These are phyloP conservation scores for Backusella westeae DNA, from an alignment of 192 early-diverging fungal species.

Conservation along the genomic window DNA sequence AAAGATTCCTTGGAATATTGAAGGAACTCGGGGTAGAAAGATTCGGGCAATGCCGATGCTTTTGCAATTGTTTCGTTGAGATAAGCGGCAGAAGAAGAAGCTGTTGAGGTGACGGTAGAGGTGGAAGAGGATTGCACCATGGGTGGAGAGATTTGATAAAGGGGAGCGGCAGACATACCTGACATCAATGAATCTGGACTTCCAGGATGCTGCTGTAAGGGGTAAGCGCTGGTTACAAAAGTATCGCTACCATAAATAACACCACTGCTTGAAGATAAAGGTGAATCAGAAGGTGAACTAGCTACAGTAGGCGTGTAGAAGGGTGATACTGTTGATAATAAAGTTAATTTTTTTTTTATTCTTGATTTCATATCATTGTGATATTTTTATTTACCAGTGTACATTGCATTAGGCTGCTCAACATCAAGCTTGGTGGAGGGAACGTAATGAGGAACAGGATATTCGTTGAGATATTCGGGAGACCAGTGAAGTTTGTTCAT, in stretches of 20 bases:
- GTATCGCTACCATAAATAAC: neutral
- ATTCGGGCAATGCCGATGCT: slow-evolving; percentile 36
- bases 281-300: neutral
- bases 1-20: slow-evolving; percentile 40
- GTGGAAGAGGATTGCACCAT: slow-evolving; percentile 20
- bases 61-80: slow-evolving; percentile 38
- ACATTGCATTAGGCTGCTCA: slow-evolving; percentile 14
- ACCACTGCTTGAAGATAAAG: neutral
- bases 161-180: slow-evolving; percentile 10
- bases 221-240: neutral
- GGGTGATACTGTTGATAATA: neutral
- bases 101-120: slow-evolving; percentile 22
- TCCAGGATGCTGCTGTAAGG: slow-evolving; percentile 14
- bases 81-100: slow-evolving; percentile 20
- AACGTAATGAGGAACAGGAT: slow-evolving; percentile 8
- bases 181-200: slow-evolving; percentile 27
- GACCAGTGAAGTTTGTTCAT: slow-evolving; percentile 26
- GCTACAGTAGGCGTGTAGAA: slow-evolving; percentile 15
- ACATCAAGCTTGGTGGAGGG: neutral
- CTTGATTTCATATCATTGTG: neutral
- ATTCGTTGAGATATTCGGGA: slow-evolving; percentile 22
- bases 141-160: slow-evolving; percentile 15
- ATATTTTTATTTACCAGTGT: slow-evolving; percentile 22
- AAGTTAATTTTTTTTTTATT: neutral
- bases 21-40: slow-evolving; percentile 37